Conservation (phyloP, 352 stramenopile genomes). For the Phytophthora fragariaefolia region DNA sequence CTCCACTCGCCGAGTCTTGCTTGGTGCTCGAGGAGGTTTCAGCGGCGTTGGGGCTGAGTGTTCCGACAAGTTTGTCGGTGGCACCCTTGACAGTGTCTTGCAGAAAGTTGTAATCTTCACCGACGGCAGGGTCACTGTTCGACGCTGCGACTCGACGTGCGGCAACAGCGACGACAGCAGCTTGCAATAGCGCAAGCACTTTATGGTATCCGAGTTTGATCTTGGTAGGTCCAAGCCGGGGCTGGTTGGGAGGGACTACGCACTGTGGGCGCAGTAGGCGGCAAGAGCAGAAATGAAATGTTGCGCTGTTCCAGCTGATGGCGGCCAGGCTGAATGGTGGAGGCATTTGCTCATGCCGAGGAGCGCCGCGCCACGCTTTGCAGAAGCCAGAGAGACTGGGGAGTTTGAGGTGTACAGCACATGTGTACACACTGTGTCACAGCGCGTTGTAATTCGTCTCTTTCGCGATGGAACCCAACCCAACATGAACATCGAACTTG, state of each 20-base stretch:
- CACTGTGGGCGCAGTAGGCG: constrained; percentile 21
- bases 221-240: not conserved
- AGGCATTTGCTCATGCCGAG: too few species aligned
- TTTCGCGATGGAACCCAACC: too few species aligned
- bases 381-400: too few species aligned
- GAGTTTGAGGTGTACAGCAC: too few species aligned
- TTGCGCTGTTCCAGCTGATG: not conserved
- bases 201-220: constrained; percentile 14
- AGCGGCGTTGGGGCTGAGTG: constrained; percentile 11
- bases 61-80: constrained; percentile 22
- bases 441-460: too few species aligned
- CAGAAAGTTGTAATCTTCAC: constrained; percentile 26
- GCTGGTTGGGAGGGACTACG: not conserved
- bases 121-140: constrained; percentile 17
- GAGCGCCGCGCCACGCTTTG: too few species aligned
- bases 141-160: constrained; percentile 3
- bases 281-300: constrained; percentile 14
- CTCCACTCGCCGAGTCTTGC: constrained; percentile 17
- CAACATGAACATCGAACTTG: too few species aligned
- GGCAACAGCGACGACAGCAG: not conserved
- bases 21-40: not conserved
- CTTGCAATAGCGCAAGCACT: constrained; percentile 10
- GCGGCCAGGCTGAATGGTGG: too few species aligned
- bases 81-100: constrained; percentile 14
- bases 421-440: too few species aligned